Percentiles rank a stretch among this genome's conserved stretches.
Evolutionary conservation across 768 basidiomycete species (phyloP).

Genomic region (Rhodotorula paludigena): DNA sequence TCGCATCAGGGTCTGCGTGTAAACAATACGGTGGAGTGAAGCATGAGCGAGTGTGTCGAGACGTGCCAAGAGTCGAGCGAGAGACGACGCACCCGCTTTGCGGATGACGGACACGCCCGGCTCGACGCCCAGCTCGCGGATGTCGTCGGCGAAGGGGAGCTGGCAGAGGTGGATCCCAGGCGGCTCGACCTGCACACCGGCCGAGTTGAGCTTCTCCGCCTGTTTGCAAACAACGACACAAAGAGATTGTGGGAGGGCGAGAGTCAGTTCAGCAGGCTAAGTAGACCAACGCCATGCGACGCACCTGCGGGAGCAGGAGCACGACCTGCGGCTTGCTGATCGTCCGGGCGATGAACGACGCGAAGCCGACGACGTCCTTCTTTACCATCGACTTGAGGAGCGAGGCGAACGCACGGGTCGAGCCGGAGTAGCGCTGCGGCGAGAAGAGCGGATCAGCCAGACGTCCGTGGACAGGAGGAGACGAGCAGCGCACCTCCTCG

Average conservation of each 20-base stretch:
- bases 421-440: constrained; percentile 64
- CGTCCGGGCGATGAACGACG: constrained; percentile 56
- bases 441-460: background rate
- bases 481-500: constrained; percentile 60
- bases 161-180: constrained; percentile 89
- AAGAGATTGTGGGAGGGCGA: too few relatives aligned
- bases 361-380: constrained; percentile 78
- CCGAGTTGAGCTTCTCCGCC: constrained; percentile 62
- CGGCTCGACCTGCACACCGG: constrained; percentile 69
- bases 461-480: background rate
- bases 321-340: constrained; percentile 75
- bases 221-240: constrained; percentile 42
- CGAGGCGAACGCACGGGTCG: constrained; percentile 84
- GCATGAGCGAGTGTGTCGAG: too few relatives aligned
- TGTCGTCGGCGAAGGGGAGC: constrained; percentile 91
- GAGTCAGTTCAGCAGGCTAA: too few relatives aligned
- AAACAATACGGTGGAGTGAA: too few relatives aligned
- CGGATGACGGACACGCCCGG: too few relatives aligned
- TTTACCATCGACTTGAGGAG: constrained; percentile 74
- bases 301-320: constrained; percentile 78
- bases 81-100: constrained; percentile 15
- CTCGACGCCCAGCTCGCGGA: constrained; percentile 71
- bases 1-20: background rate
- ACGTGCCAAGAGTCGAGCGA: too few relatives aligned
- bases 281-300: constrained; percentile 7